Percentiles rank a stretch among this genome's conserved stretches.
Conservation (phyloP, 768 basidiomycete species). For the Serendipita sp. region DNA sequence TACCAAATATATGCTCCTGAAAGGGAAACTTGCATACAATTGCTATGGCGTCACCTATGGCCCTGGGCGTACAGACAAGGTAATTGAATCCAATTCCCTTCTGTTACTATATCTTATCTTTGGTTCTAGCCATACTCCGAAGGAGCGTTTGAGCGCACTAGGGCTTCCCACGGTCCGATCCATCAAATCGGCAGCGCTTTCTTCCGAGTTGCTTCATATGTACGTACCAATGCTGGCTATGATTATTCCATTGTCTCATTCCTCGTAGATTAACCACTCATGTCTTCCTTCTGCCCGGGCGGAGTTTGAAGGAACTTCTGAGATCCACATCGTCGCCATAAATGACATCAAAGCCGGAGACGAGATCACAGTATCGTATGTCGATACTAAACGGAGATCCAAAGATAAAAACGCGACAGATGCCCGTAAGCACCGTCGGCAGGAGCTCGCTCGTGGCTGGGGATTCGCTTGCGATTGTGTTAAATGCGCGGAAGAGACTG, state of each 20-base stretch:
- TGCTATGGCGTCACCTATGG: slow-evolving; percentile 54
- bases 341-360: slow-evolving; percentile 59
- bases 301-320: slow-evolving; percentile 51
- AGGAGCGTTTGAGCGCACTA: slow-evolving; percentile 54
- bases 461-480: slow-evolving; percentile 59
- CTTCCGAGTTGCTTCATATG: slow-evolving; percentile 64
- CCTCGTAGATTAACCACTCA: slow-evolving; percentile 46
- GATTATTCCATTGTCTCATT: neutral
- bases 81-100: slow-evolving; percentile 14
- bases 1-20: slow-evolving; percentile 41
- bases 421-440: slow-evolving; percentile 47
- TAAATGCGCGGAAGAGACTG: slow-evolving; percentile 42
- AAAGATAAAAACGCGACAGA: slow-evolving; percentile 32
- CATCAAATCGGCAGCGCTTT: slow-evolving; percentile 62
- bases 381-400: slow-evolving; percentile 40
- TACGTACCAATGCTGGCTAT: slow-evolving; percentile 17
- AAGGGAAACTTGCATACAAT: slow-evolving; percentile 65
- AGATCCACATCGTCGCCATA: slow-evolving; percentile 53
- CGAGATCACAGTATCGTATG: slow-evolving; percentile 57
- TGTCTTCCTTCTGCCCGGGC: slow-evolving; percentile 54
- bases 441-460: slow-evolving; percentile 70
- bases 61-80: slow-evolving; percentile 57
- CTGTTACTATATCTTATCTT: too few species aligned
- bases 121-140: neutral
- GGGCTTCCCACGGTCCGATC: slow-evolving; percentile 59